Base-by-base conservation (phyloP, 1,284 basidiomycete genomes). In the Porodaedalea pini region DNA sequence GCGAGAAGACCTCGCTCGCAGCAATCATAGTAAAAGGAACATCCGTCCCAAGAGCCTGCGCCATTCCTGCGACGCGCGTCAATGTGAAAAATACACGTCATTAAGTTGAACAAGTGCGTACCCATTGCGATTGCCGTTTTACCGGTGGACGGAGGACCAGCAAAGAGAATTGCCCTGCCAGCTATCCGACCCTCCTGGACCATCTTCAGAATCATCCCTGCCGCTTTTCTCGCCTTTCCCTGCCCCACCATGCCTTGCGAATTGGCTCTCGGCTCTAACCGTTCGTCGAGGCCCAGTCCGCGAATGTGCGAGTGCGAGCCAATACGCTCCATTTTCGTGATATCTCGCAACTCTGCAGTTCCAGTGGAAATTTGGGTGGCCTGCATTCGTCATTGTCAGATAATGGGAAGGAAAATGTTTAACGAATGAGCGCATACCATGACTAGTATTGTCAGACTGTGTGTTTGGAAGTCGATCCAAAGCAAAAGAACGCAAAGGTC, bases 1-100 rank as follows among this genome's bases (percentile, higher is more conserved):
- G 80, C 44, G 94, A 97, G 76, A 97, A 99, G 57, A 99, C 95
- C 72, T 99, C 96, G 73, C 92, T 95, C 11, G 90, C 94, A 29
- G 94, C 92, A 66, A 99, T 92, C 84, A 92, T 95, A 3, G 94
- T 98, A 71, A 98, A 99, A 0, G 97, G 96, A 0, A 98, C 95
- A 66, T 98, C 95, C 1, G 86, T 69, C 1, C 96, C 96, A 10
- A 99, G 79, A 1, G 88, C 92, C 72, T 98, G 95, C 2, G 96
- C 93, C 94, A 99, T 98, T 59, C 92, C 93, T 94, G 61, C 6
- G 27, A 11, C 49, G n/a, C 40, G 36, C 44, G 43, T 39, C 34
- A 63, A 47, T 29, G 6, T n/a, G 6, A 37, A 54, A 13, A 31
- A 58, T 40, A 54, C 32, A 51, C 23, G 23, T 19, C 54, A 19